A percentile compares a stretch with the other conserved stretches of the same genome.
Conservation (phyloP, 1,284 basidiomycete species). For the Fistulinella cinereoalba region DNA sequence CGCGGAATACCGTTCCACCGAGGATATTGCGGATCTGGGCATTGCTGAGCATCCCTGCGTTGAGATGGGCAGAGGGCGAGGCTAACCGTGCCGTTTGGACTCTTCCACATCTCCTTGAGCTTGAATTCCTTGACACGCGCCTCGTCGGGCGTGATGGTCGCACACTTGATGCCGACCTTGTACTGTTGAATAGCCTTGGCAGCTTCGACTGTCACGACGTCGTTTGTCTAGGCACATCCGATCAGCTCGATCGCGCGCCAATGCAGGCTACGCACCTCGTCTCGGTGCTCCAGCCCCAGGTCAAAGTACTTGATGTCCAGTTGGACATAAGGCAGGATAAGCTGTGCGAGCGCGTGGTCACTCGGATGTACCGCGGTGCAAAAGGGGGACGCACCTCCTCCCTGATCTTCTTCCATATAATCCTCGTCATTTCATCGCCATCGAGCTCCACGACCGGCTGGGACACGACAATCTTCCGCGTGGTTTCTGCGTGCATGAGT, state of each 20-base stretch:
- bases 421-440: conserved; percentile 96
- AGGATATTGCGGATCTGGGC: conserved; percentile 90
- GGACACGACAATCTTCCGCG: conserved; percentile 73
- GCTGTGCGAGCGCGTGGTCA: conserved; percentile 52
- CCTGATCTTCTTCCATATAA: conserved; percentile 99
- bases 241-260: conserved; percentile 1
- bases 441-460: conserved; percentile 97
- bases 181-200: conserved; percentile 90
- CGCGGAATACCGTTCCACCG: conserved; percentile 97
- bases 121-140: conserved; percentile 93
- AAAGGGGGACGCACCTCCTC: conserved; percentile 67
- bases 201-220: conserved; percentile 90
- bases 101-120: conserved; percentile 97
- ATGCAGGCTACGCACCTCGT: conserved; percentile 56
- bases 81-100: conserved; percentile 88
- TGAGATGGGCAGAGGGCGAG: conserved; percentile 13
- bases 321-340: conserved; percentile 93
- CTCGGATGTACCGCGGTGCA: too few relatives aligned
- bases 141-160: conserved; percentile 98
- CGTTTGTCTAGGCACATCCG: conserved; percentile 71
- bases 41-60: conserved; percentile 1
- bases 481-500: conserved; percentile 18
- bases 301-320: conserved; percentile 99
- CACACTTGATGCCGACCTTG: conserved; percentile 94
- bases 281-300: conserved; percentile 89